A percentile compares a stretch with the other conserved stretches of the same genome.
Evolutionary conservation across 139 green algal genomes (phyloP).

Genomic region (Chlorella sp.): DNA sequence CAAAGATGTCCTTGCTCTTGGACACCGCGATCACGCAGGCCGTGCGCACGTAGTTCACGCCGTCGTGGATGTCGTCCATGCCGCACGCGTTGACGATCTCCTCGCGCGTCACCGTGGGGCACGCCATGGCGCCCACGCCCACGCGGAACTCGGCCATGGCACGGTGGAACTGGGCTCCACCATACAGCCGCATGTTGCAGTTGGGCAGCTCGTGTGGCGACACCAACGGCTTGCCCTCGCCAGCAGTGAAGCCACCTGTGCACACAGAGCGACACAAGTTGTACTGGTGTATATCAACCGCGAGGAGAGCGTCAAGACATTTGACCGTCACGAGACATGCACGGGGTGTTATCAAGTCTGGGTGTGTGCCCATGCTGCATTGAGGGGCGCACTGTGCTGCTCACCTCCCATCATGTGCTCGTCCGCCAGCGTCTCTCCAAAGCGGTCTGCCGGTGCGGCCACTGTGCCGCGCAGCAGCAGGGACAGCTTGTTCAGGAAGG

Average conservation of each 20-base stretch:
- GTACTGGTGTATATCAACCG: no score
- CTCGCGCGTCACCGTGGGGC: conserved; percentile 52
- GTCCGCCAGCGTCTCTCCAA: conserved; percentile 91
- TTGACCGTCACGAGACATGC: no score
- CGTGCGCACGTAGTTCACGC: conserved; percentile 92
- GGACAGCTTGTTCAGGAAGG: conserved; percentile 74
- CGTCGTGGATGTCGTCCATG: conserved; percentile 93
- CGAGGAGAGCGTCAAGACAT: no score
- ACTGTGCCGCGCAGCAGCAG: conserved; percentile 81
- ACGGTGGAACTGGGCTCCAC: conserved; percentile 92
- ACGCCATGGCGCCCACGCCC: background rate
- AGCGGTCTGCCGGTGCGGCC: conserved; percentile 68
- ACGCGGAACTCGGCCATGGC: conserved; percentile 82
- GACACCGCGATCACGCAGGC: conserved; percentile 87
- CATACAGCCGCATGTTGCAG: conserved; percentile 89
- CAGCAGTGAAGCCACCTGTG: conserved; percentile 67
- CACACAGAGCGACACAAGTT: no score
- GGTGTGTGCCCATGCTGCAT: no score
- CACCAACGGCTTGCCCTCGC: conserved; percentile 48
- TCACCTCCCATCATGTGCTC: conserved; percentile 82
- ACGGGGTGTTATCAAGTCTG: no score
- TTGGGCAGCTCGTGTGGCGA: conserved; percentile 66
- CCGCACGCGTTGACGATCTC: conserved; percentile 95
- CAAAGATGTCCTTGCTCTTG: conserved; percentile 79
- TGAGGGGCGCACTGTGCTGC: no score